Evolutionary conservation across 2,329 filamentous ascomycete species (phyloP).

Genomic region (Sporothrix brunneoviolacea): DNA sequence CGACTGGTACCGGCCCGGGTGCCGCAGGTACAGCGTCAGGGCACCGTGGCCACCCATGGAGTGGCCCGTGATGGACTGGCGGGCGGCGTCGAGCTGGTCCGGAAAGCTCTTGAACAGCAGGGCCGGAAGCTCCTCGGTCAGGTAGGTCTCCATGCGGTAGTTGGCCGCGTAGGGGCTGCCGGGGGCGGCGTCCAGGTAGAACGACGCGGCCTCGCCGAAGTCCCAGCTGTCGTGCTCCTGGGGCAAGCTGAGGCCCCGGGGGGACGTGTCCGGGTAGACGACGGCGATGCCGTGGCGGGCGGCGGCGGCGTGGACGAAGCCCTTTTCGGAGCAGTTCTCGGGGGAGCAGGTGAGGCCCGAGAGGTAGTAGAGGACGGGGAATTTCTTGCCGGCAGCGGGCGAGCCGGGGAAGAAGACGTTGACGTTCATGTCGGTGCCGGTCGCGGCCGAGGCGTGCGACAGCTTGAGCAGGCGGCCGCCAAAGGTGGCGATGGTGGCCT

Average conservation of each 20-base stretch:
- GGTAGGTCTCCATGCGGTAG: slow-evolving; percentile 94
- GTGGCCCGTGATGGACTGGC: slow-evolving; percentile 84
- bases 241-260: slow-evolving; percentile 70
- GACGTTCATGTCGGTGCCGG: slow-evolving; percentile 82
- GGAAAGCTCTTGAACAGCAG: slow-evolving; percentile 67
- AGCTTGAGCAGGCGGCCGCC: slow-evolving; percentile 95
- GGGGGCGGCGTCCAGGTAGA: slow-evolving; percentile 89
- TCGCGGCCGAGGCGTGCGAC: slow-evolving; percentile 70
- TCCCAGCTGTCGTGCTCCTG: slow-evolving; percentile 87
- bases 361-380: slow-evolving; percentile 86
- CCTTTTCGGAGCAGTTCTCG: slow-evolving; percentile 75
- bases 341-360: slow-evolving; percentile 92
- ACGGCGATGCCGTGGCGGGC: slow-evolving; percentile 79
- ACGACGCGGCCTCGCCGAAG: slow-evolving; percentile 86
- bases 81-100: slow-evolving; percentile 56
- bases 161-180: slow-evolving; percentile 64
- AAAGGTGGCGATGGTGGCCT: slow-evolving; percentile 82
- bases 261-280: slow-evolving; percentile 91
- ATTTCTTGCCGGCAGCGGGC: slow-evolving; percentile 53
- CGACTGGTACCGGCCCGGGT: slow-evolving; percentile 82
- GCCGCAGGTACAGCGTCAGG: slow-evolving; percentile 82
- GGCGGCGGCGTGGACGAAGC: slow-evolving; percentile 85
- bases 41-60: slow-evolving; percentile 97
- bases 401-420: slow-evolving; percentile 85
- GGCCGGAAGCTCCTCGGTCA: slow-evolving; percentile 78